Base-by-base conservation (phyloP, 257 asterid species). In the Voacanga thouarsii region DNA sequence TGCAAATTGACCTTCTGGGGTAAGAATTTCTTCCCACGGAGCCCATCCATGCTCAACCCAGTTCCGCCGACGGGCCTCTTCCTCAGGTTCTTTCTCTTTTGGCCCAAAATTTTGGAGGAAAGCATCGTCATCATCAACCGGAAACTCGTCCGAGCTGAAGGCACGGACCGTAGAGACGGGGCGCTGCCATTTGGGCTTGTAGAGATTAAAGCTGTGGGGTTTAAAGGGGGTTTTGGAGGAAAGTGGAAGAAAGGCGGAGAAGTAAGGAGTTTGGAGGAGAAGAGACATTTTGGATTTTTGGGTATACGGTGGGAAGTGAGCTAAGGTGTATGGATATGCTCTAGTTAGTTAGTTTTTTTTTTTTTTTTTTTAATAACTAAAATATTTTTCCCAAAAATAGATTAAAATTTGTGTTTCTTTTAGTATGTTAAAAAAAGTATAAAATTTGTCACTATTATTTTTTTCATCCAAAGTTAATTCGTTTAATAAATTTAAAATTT, bases 41-140 rank as follows among this genome's bases (percentile, higher is more conserved):
- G 99, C 99, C 99, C 99, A 94, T 10, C 99, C 99, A 75, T 97
- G 87, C 57, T 94, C 99, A 39, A 94, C 65, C 99, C 99, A 94
- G 86, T 94, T 94, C 80, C 82, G 83, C 57, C 83, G 85, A 4
- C 99, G 91, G 53, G 97, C 97, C 82, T 91, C 96, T 7, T 94
- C 97, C 80, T 94, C 99, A 15, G 97, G 84, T 83, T 90, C 93
- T 80, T 85, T 91, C 87, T 90, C 96, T 76, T 91, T 92, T 15
- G 97, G 97, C 2, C 91, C 87, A 75, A 85, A 92, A 21, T 91
- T 73, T 24, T 87, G 83, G 51, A 94, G 96, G 77, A 90, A 94
- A 9, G 87, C 92, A 30, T 91, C 97, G 73, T 86, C 87, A 41
- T 90, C 97, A 57, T 92, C 98, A 19, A 92, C 97, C 0, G 99